Base-by-base conservation (phyloP, 2,329 filamentous ascomycete species). In the Phyllosticta paracitricarpa region DNA sequence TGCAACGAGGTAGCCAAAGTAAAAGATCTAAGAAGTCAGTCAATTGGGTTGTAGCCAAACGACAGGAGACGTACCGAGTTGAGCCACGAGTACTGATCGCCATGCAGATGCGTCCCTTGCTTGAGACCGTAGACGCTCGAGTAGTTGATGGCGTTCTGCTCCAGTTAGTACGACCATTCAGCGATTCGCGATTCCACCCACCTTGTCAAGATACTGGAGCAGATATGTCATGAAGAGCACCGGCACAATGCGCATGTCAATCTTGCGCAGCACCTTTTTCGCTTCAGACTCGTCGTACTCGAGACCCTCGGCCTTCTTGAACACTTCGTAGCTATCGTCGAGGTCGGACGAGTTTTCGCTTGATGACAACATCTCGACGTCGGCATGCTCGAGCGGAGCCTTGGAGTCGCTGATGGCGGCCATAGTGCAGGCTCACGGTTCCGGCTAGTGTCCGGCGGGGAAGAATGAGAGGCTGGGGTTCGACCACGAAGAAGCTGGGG, bases 31-130 rank as follows among this genome's bases (percentile, higher is more conserved):
- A 66, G 10, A 7, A 2, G 53, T 60, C 35, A 56, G 53, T 33
- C 30, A 5, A 4, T 24, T 33, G 6, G n/a, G 9, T 5, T 28
- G 33, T 3, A 54, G 5, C 8, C 17, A 25, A 22, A 17, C 7
- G 2, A 28, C 6, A 48, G 9, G 8, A 22, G n/a, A 25, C 35
- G 33, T 30, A 51, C 19, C 54, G 54, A 22, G 17, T 63, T 64
- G 9, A 81, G 72, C 81, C 81, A 83, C 12, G 77, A 77, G 65
- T 82, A 84, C 59, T 83, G 73, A 62, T 81, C 74, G 10, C 77
- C 77, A 7, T 73, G 65, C 5, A 84, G 71, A 59, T 81, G 69
- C 0, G 78, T 80, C 1, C 76, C 79, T 35, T 78, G 68, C 53
- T 78, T 69, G 12, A 82, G 68, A 0, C 79, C 79, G 65, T 78